Conservation (phyloP, 805 yeast species). For the Wickerhamomyces bisporus region DNA sequence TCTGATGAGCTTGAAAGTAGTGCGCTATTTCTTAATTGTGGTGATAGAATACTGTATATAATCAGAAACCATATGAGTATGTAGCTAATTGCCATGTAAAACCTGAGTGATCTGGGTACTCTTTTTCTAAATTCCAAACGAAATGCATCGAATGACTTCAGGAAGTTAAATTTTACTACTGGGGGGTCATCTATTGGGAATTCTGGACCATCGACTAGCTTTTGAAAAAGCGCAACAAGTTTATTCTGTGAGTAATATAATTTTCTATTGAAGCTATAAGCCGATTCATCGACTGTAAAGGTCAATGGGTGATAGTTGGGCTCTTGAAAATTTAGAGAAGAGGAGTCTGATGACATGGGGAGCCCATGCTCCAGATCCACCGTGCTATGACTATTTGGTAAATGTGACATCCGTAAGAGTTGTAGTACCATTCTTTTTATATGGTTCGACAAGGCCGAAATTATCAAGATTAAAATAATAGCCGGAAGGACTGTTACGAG, state of each 20-base stretch:
- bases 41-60: conserved; percentile 28
- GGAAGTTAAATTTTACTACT: conserved; percentile 21
- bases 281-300: too few species aligned
- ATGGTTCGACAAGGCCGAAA: too few species aligned
- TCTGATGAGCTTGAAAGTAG: conserved; percentile 20
- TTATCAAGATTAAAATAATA: too few species aligned
- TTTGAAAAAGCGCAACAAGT: conserved; percentile 21
- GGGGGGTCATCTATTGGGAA: conserved; percentile 46
- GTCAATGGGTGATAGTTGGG: too few species aligned
- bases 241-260: conserved; percentile 3
- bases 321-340: too few species aligned
- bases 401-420: too few species aligned
- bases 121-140: conserved; percentile 33
- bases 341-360: too few species aligned
- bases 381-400: too few species aligned
- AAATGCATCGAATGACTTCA: conserved; percentile 32
- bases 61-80: conserved; percentile 11
- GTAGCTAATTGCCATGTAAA: conserved; percentile 3
- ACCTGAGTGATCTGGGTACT: conserved; percentile 2
- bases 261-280: neutral
- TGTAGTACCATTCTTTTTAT: too few species aligned
- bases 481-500: too few species aligned
- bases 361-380: too few species aligned
- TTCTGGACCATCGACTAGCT: conserved; percentile 54
- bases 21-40: conserved; percentile 43